Percentiles rank a stretch among this genome's conserved stretches.
These are phyloP conservation scores for Scheffersomyces ergatensis DNA, from an alignment of 805 yeast species.

Conservation along the genomic window DNA sequence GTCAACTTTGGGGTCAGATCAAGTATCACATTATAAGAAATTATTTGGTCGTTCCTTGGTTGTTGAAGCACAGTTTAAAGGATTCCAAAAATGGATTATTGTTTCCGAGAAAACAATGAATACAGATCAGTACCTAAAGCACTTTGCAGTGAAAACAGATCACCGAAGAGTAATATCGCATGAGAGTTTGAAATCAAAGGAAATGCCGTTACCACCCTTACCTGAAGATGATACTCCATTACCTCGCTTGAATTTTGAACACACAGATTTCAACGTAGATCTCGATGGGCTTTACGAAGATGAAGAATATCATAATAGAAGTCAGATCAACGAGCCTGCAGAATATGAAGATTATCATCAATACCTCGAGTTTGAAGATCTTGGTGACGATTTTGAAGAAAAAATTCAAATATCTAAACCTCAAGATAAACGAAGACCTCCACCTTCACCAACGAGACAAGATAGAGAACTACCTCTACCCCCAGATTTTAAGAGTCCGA, in stretches of 20 bases:
- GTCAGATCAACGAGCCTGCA: background rate
- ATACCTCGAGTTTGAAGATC: background rate
- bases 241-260: background rate
- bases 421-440: background rate
- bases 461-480: background rate
- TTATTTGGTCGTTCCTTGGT: conserved; percentile 81
- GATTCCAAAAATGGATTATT: conserved; percentile 76
- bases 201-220: conserved; percentile 21
- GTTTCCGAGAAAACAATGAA: conserved; percentile 63
- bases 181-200: conserved; percentile 13
- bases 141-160: conserved; percentile 13
- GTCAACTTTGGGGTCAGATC: conserved; percentile 71
- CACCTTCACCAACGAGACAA: background rate
- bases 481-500: background rate
- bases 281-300: background rate
- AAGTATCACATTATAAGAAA: conserved; percentile 59
- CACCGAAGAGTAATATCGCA: conserved; percentile 6
- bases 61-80: conserved; percentile 76
- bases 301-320: background rate
- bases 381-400: background rate
- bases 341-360: background rate
- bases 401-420: background rate
- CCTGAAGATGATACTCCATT: background rate
- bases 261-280: background rate
- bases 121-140: conserved; percentile 29